These are phyloP conservation scores for Saccharomycopsis hybrid DNA, from an alignment of 1,139 yeast genomes.

Conservation along the genomic window DNA sequence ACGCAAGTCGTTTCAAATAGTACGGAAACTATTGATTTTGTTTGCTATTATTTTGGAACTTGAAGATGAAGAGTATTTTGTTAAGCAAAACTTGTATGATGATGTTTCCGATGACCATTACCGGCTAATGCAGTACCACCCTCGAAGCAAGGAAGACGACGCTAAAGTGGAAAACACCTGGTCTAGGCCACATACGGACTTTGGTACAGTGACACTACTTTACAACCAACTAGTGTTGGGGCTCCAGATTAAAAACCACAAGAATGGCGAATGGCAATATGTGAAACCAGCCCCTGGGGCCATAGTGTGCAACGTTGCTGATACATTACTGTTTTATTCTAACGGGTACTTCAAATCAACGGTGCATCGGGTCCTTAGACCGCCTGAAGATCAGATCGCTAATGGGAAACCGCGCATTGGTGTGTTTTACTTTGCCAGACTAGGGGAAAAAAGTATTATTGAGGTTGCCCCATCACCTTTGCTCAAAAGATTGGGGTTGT, in stretches of 20 bases:
- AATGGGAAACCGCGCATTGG: constrained; percentile 12
- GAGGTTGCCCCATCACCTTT: constrained; percentile 11
- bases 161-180: constrained; percentile 6
- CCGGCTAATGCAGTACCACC: constrained; percentile 12
- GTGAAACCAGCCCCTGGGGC: constrained; percentile 41
- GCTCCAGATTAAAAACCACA: constrained; percentile 41
- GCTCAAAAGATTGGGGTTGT: constrained; percentile 10
- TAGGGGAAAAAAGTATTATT: constrained; percentile 2
- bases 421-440: constrained; percentile 8
- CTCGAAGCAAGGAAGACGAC: constrained; percentile 9
- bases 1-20: constrained; percentile 6
- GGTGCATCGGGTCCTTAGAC: constrained; percentile 40
- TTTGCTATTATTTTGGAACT: constrained; percentile 9
- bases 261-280: constrained; percentile 40
- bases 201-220: constrained; percentile 7
- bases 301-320: constrained; percentile 43
- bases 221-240: constrained; percentile 25
- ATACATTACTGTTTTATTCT: constrained; percentile 40
- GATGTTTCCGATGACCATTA: constrained; percentile 11
- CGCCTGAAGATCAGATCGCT: constrained; percentile 37
- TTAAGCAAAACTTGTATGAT: constrained; percentile 7
- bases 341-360: constrained; percentile 44
- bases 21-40: constrained; percentile 1
- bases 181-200: constrained; percentile 12
- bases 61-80: constrained; percentile 8